Percentiles rank a stretch among this genome's conserved stretches.
Conservation (phyloP, 257 asterid species). For the Vinca minor region DNA sequence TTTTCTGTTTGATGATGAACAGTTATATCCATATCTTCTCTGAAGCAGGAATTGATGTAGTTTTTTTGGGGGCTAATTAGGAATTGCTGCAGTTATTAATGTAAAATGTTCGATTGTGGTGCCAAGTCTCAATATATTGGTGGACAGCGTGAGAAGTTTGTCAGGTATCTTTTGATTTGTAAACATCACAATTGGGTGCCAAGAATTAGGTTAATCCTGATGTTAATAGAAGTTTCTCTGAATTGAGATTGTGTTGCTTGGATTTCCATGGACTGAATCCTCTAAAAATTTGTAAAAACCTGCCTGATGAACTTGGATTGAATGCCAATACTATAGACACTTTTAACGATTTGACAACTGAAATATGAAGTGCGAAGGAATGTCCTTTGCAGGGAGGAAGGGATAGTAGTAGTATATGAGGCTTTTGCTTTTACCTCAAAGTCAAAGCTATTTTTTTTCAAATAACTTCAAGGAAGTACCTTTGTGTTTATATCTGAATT, state of each 20-base stretch:
- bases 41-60: constrained; percentile 46
- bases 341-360: not conserved
- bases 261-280: not conserved
- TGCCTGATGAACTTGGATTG: not conserved
- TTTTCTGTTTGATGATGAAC: not conserved
- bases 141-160: constrained; percentile 82
- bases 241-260: not conserved
- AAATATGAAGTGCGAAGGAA: not conserved
- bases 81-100: constrained; percentile 23
- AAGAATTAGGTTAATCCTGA: not conserved
- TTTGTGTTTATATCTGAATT: too few relatives aligned
- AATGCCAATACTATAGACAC: not conserved
- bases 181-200: not conserved
- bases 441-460: not conserved
- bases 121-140: constrained; percentile 57
- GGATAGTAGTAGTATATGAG: not conserved
- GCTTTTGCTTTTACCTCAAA: not conserved
- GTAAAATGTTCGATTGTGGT: constrained; percentile 69
- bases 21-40: constrained; percentile 8
- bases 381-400: too few relatives aligned
- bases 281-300: not conserved
- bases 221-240: not conserved
- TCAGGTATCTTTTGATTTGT: constrained; percentile 44
- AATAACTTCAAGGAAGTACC: not conserved
- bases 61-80: too few relatives aligned